These are phyloP conservation scores for Oryza glaberrima DNA, from an alignment of 176 grass and related monocot species.

Conservation along the genomic window DNA sequence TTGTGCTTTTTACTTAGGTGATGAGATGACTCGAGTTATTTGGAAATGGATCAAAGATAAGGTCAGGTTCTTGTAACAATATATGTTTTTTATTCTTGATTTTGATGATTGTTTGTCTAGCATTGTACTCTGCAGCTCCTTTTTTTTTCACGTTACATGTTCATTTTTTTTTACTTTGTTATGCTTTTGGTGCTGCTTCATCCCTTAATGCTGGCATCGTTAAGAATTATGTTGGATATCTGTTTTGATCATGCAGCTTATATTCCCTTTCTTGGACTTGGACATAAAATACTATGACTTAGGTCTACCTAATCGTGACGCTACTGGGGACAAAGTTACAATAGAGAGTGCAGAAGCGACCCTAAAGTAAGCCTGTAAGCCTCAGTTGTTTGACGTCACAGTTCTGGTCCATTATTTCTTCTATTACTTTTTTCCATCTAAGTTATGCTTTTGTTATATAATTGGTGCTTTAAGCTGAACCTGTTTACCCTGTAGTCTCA, in stretches of 20 bases:
- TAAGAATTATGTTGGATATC: not conserved
- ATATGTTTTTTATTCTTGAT: not conserved
- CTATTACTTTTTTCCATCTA: not conserved
- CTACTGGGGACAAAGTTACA: constrained; percentile 69
- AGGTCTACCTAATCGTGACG: constrained; percentile 75
- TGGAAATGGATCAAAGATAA: constrained; percentile 97
- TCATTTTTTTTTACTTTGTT: not conserved
- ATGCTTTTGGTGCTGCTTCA: constrained; percentile 12
- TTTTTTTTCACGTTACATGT: no score
- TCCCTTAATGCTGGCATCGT: not conserved
- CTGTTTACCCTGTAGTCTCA: no score
- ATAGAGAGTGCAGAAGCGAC: constrained; percentile 83
- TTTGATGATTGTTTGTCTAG: constrained; percentile 6
- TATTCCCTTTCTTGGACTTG: constrained; percentile 90
- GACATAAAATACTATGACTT: constrained; percentile 98
- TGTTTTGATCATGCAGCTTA: constrained; percentile 62
- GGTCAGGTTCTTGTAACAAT: constrained; percentile 43
- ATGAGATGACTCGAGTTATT: constrained; percentile 89
- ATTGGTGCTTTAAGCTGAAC: no score
- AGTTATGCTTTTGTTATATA: not conserved
- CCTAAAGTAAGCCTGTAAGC: constrained; percentile 70
- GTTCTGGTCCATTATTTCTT: constrained; percentile 13
- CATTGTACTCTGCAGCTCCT: not conserved
- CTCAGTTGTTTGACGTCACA: not conserved
- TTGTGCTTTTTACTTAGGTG: constrained; percentile 49